Base-by-base conservation (phyloP, 31 red algal genomes). In the Asparagopsis taxiformis region DNA sequence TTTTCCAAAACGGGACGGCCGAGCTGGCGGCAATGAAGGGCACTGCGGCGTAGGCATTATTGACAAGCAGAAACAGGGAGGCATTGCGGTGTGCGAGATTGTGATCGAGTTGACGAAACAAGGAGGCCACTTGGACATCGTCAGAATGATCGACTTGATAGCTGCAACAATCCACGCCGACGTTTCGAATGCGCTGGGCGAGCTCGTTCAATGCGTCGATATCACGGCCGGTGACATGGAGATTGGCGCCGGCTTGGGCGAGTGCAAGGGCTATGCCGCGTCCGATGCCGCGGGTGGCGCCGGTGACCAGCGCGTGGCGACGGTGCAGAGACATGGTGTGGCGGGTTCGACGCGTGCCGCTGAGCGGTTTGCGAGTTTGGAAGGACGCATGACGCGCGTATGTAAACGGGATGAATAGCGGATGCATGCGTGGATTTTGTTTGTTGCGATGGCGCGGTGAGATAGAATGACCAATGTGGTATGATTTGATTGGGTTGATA, bases 231-330 rank as follows among this genome's bases (percentile, higher is more conserved):
- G 83, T 78, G 35, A 88, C 35, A 38, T 70, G 48, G 25, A 88
- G 62, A 41, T 75, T 59, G 1, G 62, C 83, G 22, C 62, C 59
- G 1, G 59, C 54, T 62, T 77, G 51, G 3, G 39, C 83, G 20
- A 71, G 22, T 21, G 52, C 83, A 46, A 78, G 49, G 1, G 83
- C 83, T 1, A 88, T 28, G 1, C 83, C 83, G 11, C 71, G 73
- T 3, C 83, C 83, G n/a, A 88, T 78, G 22, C 83, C 83, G 3
- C 83, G 72, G 4, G 71, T 71, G 19, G 72, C 83, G 17, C 73
- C 83, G 25, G 83, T 88, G 2, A 88, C 55, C 31, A 88, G 63
- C 6, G 20, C 33, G 17, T 62, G 65, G 15, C 81, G 59, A 39
- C 68, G 41, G 2, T 55, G 25, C 31, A 88, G 83, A 52, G 81